Conservation (phyloP, 371 early-diverging fungal species). For the Saksenaea vasiformis region DNA sequence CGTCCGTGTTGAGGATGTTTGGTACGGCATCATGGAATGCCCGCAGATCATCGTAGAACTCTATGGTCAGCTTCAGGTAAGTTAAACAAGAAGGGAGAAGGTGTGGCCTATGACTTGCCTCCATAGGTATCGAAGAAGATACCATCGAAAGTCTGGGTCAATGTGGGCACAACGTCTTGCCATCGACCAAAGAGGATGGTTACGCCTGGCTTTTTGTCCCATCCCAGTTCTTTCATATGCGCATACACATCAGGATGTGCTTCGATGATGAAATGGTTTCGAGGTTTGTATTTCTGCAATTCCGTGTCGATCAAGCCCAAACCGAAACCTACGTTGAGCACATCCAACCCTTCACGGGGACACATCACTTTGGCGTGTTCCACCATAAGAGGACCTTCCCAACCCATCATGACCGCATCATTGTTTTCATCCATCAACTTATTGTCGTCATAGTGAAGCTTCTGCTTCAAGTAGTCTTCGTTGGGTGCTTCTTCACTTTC, state of each 20-base stretch:
- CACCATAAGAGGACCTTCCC: conserved; percentile 95
- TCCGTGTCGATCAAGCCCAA: conserved; percentile 88
- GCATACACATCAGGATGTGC: conserved; percentile 96
- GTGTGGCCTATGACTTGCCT: conserved; percentile 19
- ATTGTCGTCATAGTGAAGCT: conserved; percentile 76
- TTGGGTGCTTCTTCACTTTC: conserved; percentile 60
- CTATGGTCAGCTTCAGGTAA: conserved; percentile 27
- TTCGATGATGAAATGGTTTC: conserved; percentile 91
- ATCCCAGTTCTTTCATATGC: conserved; percentile 82
- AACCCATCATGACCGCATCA: conserved; percentile 98
- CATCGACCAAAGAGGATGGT: conserved; percentile 89
- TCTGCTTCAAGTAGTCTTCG: conserved; percentile 75
- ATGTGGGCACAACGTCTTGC: conserved; percentile 85
- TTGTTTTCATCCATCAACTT: conserved; percentile 82
- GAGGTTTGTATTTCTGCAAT: conserved; percentile 72
- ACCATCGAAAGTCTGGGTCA: conserved; percentile 77
- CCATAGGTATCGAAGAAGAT: conserved; percentile 96
- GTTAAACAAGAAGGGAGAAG: background rate
- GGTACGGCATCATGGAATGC: conserved; percentile 86
- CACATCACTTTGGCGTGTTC: conserved; percentile 85
- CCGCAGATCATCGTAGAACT: conserved; percentile 88
- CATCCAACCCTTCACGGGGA: conserved; percentile 64
- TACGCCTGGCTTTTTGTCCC: conserved; percentile 85
- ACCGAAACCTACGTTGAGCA: conserved; percentile 90
- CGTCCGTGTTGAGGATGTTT: conserved; percentile 73